A percentile compares a stretch with the other conserved stretches of the same genome.
These are phyloP conservation scores for Aegilops speltoides DNA, from an alignment of 176 grass and related monocot genomes.

Conservation along the genomic window DNA sequence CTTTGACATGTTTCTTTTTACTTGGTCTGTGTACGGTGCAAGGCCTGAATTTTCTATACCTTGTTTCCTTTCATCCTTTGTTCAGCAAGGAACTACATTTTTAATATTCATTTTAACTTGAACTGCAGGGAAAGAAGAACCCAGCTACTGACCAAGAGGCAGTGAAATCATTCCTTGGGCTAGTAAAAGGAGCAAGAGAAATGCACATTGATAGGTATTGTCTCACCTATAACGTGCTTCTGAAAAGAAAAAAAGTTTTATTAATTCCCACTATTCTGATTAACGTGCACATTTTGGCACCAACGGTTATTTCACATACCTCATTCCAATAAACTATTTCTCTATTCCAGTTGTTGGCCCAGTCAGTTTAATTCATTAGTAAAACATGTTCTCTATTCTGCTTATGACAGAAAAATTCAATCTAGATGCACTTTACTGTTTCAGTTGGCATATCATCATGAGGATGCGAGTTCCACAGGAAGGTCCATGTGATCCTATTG, in stretches of 20 bases:
- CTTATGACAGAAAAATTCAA: not conserved
- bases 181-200: constrained; percentile 59
- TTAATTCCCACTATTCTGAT: not conserved
- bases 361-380: constrained; percentile 8
- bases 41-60: not conserved
- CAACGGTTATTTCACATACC: not conserved
- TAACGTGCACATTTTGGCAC: not conserved
- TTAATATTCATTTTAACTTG: constrained; percentile 2
- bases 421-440: constrained; percentile 23
- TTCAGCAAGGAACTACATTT: not conserved
- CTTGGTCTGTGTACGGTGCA: not conserved
- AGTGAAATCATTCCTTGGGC: constrained; percentile 70
- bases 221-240: not conserved
- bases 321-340: not conserved
- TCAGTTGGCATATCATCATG: constrained; percentile 99
- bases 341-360: not conserved
- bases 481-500: constrained; percentile 79
- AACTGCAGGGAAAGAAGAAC: constrained; percentile 95
- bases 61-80: not conserved
- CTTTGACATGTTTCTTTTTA: not conserved
- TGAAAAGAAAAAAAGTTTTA: not conserved
- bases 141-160: constrained; percentile 66
- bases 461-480: constrained; percentile 74
- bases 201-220: constrained; percentile 87
- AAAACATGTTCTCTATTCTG: not conserved